Evolutionary conservation across 176 grass and related monocot species (phyloP), one percentile per base, ranked within the genome.

Genomic region (Zea luxurians): DNA sequence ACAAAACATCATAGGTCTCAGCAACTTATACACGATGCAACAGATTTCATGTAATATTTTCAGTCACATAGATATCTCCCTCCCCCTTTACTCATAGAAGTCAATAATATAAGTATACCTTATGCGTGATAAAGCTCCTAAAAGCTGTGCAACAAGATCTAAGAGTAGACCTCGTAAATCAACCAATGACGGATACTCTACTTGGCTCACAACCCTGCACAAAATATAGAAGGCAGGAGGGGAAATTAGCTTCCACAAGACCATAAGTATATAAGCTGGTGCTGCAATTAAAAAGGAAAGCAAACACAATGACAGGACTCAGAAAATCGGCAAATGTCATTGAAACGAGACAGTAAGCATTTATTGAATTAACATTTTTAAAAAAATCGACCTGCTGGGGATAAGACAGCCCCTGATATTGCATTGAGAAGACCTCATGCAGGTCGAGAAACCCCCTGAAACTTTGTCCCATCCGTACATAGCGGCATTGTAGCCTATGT

Each of bases 121-220:
- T 83, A 98, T 98, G 76, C 85, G 85, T 62, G 96, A 98, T 75
- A 98, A 90, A 87, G 96, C 89, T 34, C 96, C 96, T 77, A 98
- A 84, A 48, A 98, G 80, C 80, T 98, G 96, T 36, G 92, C 91
- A 81, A 98, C 91, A 83, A 92, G 89, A 85, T 98, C 96, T 87
- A 98, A 87, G 61, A 98, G 92, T 37, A 98, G 90, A 71, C 96
- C 82, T 49, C 96, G 85, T 75, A 98, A 83, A 85, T 98, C 96
- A 59, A 98, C 96, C 83, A 98, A 87, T 8, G 96, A 98, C 48
- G 96, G 96, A 90, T 98, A 98, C 41, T 98, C 96, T 78, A 94
- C 89, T 82, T 94, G 91, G 71, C 96, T 98, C 21, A 98, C 91
- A 80, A 92, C 87, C 87, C 96, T 98, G 77, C 57, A 82, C 50